Base-by-base conservation (phyloP, 1,139 yeast genomes). In the Candida neerlandica region DNA sequence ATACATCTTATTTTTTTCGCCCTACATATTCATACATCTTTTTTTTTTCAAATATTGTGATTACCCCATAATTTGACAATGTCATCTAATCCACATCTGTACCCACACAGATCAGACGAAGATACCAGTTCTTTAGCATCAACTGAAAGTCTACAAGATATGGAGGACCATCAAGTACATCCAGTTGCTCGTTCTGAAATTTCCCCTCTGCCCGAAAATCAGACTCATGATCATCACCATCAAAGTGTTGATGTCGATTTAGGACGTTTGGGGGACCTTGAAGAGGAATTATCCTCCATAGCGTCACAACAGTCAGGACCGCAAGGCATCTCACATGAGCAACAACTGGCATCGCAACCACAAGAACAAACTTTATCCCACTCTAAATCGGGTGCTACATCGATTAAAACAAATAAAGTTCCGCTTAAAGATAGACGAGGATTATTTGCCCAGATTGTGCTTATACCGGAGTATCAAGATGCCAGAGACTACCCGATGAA, bases 381-480 rank as follows among this genome's bases (percentile, higher is more conserved):
- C 30, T n/a, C 44, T 16, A 32, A 45, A 14, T 42, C 45, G 14
- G 39, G 44, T 6, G 10, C 44, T 11, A 44, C 57, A 10, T 57
- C 64, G 12, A 37, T 44, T 12, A 55, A 52, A 34, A 47, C 62
- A n/a, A 57, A 66, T 2, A 57, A 56, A 38, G 83, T 82, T 0
- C 78, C 85, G 0, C 54, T 61, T 11, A 56, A 59, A 2, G 65
- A 80, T 39, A 65, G 83, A 55, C 64, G 91, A 44, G 92, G 94
- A 0, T 51, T 85, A 1, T 63, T 86, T 1, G 69, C 84, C 0
- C 61, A 55, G n/a, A 30, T 86, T 2, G 70, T 86, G 1, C 19
- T 89, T 0, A 62, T 88, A 1, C 90, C 91, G 0, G 96, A 90
- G 65, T 83, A 82, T 58, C 78, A 78, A 46, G 91, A 89, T 60